Base-by-base conservation (phyloP, 495 filamentous ascomycete genomes). In the Aspergillus nidulans region DNA sequence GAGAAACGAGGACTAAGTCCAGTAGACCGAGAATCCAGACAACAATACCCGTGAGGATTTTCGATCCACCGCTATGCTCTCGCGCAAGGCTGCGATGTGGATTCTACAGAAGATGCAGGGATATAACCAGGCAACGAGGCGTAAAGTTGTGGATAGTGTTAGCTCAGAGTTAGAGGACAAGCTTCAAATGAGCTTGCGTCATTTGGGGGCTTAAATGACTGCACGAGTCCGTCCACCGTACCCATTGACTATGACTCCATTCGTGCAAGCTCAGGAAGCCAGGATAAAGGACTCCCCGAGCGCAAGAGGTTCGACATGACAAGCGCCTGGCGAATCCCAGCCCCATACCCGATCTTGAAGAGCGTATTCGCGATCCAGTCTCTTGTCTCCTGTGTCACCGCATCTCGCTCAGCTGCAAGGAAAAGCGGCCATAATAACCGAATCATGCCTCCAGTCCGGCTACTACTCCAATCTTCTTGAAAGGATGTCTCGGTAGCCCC, bases 51-150 rank as follows among this genome's bases (percentile, higher is more conserved):
- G 64, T 62, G 13, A 78, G 63, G 10, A 76, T 60, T 20, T 63
- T 56, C 6, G 70, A n/a, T n/a, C n/a, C n/a, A n/a, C 72, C 10
- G 61, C 62, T 7, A 61, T 39, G 20, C 52, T 60, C n/a, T 62
- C n/a, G 56, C 74, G 20, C 64, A 66, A n/a, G 1, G 72, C 65
- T 4, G 73, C 47, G 15, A 75, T 63, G 12, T 68, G 64, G 18
- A 75, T 55, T 9, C 55, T 56, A 52, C 70, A 76, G 43, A 76
- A 78, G 5, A 59, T 50, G 53, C 65, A 53, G 3, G 76, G 55
- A 47, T 71, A 75, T 30, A 59, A 45, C 72, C 72, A 78, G 32
- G 70, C 69, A 1, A 78, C 52, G 4, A 72, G 38, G 8, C 68
- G 69, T 13, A 34, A 67, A 50, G 42, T 68, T 49, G 55, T 68